A percentile compares a stretch with the other conserved stretches of the same genome.
These are phyloP conservation scores for Solanum sejunctum DNA, from an alignment of 257 asterid species.

Conservation along the genomic window DNA sequence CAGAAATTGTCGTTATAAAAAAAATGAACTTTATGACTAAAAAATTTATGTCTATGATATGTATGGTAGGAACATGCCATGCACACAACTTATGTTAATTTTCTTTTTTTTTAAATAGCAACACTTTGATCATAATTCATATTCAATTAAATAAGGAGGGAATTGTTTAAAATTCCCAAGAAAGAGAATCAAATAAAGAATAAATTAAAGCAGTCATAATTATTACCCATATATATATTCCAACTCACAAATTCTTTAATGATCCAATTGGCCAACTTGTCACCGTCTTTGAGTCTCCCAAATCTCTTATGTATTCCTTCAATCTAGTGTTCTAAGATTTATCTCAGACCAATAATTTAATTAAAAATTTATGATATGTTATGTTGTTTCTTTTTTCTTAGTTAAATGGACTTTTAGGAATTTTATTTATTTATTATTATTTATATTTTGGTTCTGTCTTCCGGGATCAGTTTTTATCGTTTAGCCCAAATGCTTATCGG, in stretches of 20 bases:
- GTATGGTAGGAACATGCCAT: neutral
- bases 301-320: neutral
- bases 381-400: no score
- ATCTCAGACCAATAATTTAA: neutral
- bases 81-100: neutral
- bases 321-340: neutral
- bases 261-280: conserved; percentile 13
- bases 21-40: neutral
- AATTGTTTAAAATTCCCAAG: neutral
- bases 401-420: neutral
- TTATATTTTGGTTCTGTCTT: neutral
- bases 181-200: conserved; percentile 15
- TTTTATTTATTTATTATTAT: neutral
- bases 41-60: neutral
- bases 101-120: neutral
- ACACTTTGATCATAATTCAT: neutral
- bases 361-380: neutral
- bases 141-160: neutral
- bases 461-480: neutral
- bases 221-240: neutral
- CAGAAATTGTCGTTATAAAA: neutral
- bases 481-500: neutral
- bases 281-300: neutral
- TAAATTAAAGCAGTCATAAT: conserved; percentile 12
- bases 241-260: conserved; percentile 9